Base-by-base conservation (phyloP, 176 grass and related monocot genomes). In the Alloteropsis semialata region DNA sequence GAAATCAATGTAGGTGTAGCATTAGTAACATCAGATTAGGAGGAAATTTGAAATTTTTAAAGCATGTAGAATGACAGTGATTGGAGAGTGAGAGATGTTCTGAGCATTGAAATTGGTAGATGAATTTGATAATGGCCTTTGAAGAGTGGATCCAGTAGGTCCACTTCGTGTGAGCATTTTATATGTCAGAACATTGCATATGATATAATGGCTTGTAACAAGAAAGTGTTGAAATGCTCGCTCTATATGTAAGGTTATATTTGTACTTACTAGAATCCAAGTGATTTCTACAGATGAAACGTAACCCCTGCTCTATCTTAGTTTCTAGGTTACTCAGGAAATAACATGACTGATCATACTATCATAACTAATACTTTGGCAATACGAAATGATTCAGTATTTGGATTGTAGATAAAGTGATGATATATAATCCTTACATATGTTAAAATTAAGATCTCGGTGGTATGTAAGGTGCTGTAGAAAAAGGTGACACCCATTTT, bases 401-500 rank as follows among this genome's bases (percentile, higher is more conserved):
- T 64, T 28, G 72, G 46, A 16, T 68, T 49, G 41, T 59, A 49
- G 10, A 37, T 60, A 68, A 65, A 45, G 13, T 27, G 7, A 56
- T 82, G 46, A 48, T 73, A 22, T 67, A 44, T 45, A 65, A 80
- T 63, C n/a, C 43, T 71, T 64, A 72, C 5, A 46, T 84, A 16
- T 69, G 16, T 57, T 27, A 75, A 88, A 88, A 14, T n/a, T n/a
- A 50, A 72, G 57, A 11, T 74, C 72, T 30, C 25, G 32, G 6
- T 65, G 34, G 43, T 21, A 13, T 13, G 19, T 53, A 60, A 66
- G 13, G 62, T 42, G 43, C 48, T 77, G 25, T 66, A 57, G 74
- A 55, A 78, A 38, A 33, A 11, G 54, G 17, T 36, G 10, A 44
- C 34, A 30, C 29, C 8, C 32, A 4, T 75, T 72, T 54, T 16